phyloP scores from a whole-genome alignment of 768 basidiomycete species.

The Amanita polypyramis region DNA sequence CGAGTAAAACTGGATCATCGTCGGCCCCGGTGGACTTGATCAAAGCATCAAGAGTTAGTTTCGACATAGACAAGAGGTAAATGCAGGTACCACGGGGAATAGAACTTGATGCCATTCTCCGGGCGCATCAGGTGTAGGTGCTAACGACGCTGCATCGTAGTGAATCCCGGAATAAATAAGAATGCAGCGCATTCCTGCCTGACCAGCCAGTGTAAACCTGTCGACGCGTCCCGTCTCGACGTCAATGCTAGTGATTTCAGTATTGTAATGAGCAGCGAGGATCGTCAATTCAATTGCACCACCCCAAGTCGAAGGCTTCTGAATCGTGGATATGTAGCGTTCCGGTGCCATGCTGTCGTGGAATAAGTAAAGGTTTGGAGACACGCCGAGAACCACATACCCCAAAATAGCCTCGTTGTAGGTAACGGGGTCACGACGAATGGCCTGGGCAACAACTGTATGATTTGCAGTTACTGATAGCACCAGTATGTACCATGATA shows the following conservation, averaged over 20 bases:
- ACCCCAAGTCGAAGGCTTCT: slow-evolving; percentile 79
- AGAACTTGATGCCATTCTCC: slow-evolving; percentile 84
- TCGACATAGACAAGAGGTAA: not conserved
- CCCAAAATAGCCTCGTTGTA: slow-evolving; percentile 86
- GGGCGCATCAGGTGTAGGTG: slow-evolving; percentile 69
- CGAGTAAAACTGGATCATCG: slow-evolving; percentile 47
- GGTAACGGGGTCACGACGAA: slow-evolving; percentile 54
- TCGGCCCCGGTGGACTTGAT: slow-evolving; percentile 21
- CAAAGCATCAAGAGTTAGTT: not conserved
- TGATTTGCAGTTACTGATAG: not conserved
- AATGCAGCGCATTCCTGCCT: slow-evolving; percentile 41
- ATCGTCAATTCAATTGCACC: slow-evolving; percentile 91
- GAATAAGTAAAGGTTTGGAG: not conserved
- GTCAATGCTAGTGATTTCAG: slow-evolving; percentile 86
- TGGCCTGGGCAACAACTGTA: slow-evolving; percentile 77
- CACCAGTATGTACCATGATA: slow-evolving; percentile 1
- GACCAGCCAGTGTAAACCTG: slow-evolving; percentile 45
- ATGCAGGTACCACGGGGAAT: slow-evolving; percentile 46
- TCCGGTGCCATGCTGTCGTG: slow-evolving; percentile 35
- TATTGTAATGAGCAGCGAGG: slow-evolving; percentile 69
- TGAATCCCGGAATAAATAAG: slow-evolving; percentile 96
- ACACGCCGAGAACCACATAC: slow-evolving; percentile 26
- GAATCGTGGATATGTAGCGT: slow-evolving; percentile 75
- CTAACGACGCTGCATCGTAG: slow-evolving; percentile 83
- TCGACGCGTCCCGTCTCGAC: slow-evolving; percentile 90